Evolutionary conservation across 2,329 filamentous ascomycete species (phyloP).

Genomic region (Fonsecaea pedrosoi): DNA sequence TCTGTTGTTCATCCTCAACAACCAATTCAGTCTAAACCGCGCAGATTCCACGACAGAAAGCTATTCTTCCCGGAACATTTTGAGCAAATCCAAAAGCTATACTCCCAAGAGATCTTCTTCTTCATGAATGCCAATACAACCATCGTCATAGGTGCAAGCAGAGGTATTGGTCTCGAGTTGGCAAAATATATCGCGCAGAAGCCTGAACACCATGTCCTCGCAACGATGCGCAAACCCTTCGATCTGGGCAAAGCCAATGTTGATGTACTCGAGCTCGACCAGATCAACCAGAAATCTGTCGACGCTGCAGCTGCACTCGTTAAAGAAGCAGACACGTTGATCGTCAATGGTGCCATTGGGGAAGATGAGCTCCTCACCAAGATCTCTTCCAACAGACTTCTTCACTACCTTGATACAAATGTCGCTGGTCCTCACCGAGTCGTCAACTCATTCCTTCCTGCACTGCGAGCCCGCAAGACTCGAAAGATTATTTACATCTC

Average conservation of each 20-base stretch:
- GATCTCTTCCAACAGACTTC: slow-evolving; percentile 45
- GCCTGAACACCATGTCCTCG: slow-evolving; percentile 20
- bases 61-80: neutral
- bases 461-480: slow-evolving; percentile 17
- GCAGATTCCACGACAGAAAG: neutral
- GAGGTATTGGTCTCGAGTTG: slow-evolving; percentile 21
- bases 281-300: slow-evolving; percentile 16
- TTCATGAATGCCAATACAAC: slow-evolving; percentile 19
- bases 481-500: slow-evolving; percentile 23
- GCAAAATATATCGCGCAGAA: slow-evolving; percentile 14
- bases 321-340: slow-evolving; percentile 23
- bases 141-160: slow-evolving; percentile 23
- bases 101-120: neutral
- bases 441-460: slow-evolving; percentile 20
- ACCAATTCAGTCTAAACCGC: neutral
- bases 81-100: neutral
- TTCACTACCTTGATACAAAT: slow-evolving; percentile 74
- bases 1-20: slow-evolving; percentile 1
- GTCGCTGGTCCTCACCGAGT: slow-evolving; percentile 60
- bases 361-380: slow-evolving; percentile 24
- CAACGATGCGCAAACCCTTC: slow-evolving; percentile 25
- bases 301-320: slow-evolving; percentile 11
- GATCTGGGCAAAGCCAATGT: slow-evolving; percentile 12
- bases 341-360: slow-evolving; percentile 25
- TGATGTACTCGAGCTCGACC: slow-evolving; percentile 23